Base-by-base conservation (phyloP, 1,284 basidiomycete genomes). In the Puccinia novopanici region DNA sequence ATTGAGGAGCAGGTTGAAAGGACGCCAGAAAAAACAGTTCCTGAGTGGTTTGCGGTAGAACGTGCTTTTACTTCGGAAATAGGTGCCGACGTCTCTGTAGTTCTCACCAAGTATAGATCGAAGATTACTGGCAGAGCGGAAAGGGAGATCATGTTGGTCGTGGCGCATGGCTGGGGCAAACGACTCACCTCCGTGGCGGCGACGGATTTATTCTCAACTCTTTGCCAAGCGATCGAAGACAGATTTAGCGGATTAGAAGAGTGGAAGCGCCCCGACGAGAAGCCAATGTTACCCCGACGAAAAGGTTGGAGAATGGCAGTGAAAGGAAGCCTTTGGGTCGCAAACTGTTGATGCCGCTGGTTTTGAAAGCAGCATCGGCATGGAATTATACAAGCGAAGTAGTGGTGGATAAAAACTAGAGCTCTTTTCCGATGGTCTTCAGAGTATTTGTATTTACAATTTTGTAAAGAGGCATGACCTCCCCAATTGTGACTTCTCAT, bases 1-100 rank as follows among this genome's bases (percentile, higher is more conserved):
- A 76, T 86, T 34, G 81, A 84, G 45, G 82, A 84, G 45, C 85
- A 86, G 76, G 85, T 86, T 81, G 2, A 79, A 50, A 80, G 85
- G 6, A 85, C 86, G 3, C 80, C 70, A 0, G 74, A 83, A 22
- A 57, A 82, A 17, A 82, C 82, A 0, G 75, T 82, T 19, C 81
- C 82, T 1, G 82, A 83, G 48, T 86, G 85, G 85, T 86, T 86
- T 75, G 83, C 82, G 50, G 81, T 82, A 27, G 65, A 79, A 27
- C 67, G 77, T 22, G 83, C 83, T 8, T 84, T 82, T 75, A 84
- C 83, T 12, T 63, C 82, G 24, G 83, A 84, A 52, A 82, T 83
- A 17, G 82, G 82, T 27, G 83, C 82, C 22, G 83, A 84, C 75
- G 82, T 84, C 13, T 82, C 83, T 8, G 82, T 84, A 59, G 81